phyloP scores from a whole-genome alignment of 2,329 filamentous ascomycete species.

The Diaporthe humulicola region DNA sequence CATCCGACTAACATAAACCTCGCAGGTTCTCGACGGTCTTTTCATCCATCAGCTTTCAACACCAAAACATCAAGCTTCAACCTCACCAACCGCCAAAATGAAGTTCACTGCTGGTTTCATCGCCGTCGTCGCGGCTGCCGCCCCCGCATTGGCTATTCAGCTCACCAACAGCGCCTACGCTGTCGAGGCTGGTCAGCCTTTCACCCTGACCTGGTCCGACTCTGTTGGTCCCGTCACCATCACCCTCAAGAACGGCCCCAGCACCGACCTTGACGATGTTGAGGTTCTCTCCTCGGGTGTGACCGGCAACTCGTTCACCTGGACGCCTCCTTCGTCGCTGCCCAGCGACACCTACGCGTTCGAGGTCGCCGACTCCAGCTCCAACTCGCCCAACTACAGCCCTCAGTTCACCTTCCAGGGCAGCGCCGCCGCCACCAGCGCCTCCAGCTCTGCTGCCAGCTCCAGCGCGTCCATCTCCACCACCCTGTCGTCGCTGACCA shows the following conservation, averaged over 20 bases:
- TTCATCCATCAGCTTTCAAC: conserved; percentile 32
- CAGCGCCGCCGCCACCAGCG: conserved; percentile 42
- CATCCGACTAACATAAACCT: conserved; percentile 5
- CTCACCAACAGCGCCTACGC: conserved; percentile 50
- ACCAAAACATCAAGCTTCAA: conserved; percentile 33
- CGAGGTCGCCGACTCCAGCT: conserved; percentile 55
- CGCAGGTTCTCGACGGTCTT: conserved; percentile 5
- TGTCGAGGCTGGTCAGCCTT: conserved; percentile 54
- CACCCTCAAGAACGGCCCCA: conserved; percentile 54
- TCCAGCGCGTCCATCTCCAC: conserved; percentile 38
- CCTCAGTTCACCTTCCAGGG: conserved; percentile 53
- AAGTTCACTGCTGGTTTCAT: conserved; percentile 55
- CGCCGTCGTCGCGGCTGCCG: conserved; percentile 52
- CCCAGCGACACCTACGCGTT: conserved; percentile 59
- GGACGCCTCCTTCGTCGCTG: conserved; percentile 53
- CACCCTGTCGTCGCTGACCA: conserved; percentile 35
- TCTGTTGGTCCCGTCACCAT: conserved; percentile 58
- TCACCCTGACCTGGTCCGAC: conserved; percentile 59
- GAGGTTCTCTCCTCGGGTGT: conserved; percentile 48
- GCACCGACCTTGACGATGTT: conserved; percentile 52
- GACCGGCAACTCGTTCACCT: conserved; percentile 53
- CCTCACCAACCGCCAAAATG: conserved; percentile 52
- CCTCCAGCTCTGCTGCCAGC: conserved; percentile 39
- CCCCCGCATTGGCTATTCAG: conserved; percentile 45
- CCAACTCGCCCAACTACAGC: conserved; percentile 58